Evolutionary conservation across 148 eudicot species (phyloP).

Genomic region (Chenopodium suecicum): DNA sequence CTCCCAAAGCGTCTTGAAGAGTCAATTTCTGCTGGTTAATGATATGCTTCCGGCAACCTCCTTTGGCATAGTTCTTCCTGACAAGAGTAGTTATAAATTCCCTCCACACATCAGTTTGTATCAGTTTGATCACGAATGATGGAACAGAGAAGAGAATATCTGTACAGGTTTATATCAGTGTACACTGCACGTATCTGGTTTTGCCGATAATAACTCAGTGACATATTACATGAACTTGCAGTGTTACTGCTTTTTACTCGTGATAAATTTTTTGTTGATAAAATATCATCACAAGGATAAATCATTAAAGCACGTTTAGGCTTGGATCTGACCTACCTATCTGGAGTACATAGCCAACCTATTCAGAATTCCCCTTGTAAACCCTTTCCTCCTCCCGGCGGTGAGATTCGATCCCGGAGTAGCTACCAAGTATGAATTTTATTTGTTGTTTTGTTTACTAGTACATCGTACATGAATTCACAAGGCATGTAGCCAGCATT

Average conservation of each 20-base stretch:
- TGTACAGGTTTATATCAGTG: constrained; percentile 16
- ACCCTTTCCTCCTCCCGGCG: too few relatives aligned
- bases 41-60: neutral
- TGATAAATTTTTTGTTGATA: neutral
- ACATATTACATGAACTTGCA: neutral
- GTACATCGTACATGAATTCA: too few relatives aligned
- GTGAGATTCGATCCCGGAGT: too few relatives aligned
- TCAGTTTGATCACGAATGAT: neutral
- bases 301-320: too few relatives aligned
- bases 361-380: too few relatives aligned
- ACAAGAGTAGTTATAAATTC: neutral
- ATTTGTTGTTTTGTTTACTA: too few relatives aligned
- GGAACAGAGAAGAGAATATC: neutral
- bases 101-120: neutral
- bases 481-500: neutral
- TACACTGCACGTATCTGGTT: neutral
- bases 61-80: neutral
- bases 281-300: too few relatives aligned
- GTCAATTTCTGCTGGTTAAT: constrained; percentile 31
- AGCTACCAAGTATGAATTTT: too few relatives aligned
- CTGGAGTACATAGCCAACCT: too few relatives aligned
- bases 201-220: neutral
- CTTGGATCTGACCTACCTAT: too few relatives aligned
- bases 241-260: neutral
- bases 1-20: constrained; percentile 43